Evolutionary conservation across 768 basidiomycete genomes (phyloP).

Genomic region (Suillus subluteus): DNA sequence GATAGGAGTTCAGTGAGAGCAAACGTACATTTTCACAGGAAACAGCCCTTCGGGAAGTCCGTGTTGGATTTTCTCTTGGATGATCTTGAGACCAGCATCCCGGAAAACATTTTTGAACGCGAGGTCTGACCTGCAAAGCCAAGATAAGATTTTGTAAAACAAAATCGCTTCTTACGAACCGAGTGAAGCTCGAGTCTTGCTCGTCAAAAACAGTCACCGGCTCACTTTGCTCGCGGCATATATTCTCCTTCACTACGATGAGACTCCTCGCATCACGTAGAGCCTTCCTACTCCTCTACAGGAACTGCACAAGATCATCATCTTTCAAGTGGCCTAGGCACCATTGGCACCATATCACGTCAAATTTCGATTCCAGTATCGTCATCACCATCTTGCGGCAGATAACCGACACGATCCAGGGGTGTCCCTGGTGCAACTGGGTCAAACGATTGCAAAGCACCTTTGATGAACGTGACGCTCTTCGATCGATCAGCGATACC

Average conservation of each 20-base stretch:
- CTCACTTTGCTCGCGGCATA: slow-evolving; percentile 67
- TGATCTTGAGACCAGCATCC: slow-evolving; percentile 70
- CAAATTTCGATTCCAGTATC: slow-evolving; percentile 69
- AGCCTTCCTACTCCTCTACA: slow-evolving; percentile 63
- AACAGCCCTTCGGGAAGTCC: slow-evolving; percentile 85
- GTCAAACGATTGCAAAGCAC: slow-evolving; percentile 81
- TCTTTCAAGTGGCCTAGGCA: slow-evolving; percentile 88
- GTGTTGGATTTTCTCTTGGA: slow-evolving; percentile 76
- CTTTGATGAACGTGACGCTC: slow-evolving; percentile 80
- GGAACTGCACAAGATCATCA: slow-evolving; percentile 75
- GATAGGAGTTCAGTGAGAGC: slow-evolving; percentile 14
- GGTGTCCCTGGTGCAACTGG: slow-evolving; percentile 53
- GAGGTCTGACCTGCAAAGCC: slow-evolving; percentile 66
- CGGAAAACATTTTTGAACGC: slow-evolving; percentile 81
- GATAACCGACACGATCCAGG: slow-evolving; percentile 70
- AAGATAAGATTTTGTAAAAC: slow-evolving; percentile 5
- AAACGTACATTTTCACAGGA: slow-evolving; percentile 80
- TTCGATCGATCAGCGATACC: slow-evolving; percentile 65
- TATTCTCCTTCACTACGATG: slow-evolving; percentile 92
- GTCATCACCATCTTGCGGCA: slow-evolving; percentile 51
- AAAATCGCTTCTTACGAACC: slow-evolving; percentile 47
- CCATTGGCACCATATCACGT: slow-evolving; percentile 98
- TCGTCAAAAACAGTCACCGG: slow-evolving; percentile 72
- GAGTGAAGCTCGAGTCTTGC: slow-evolving; percentile 87
- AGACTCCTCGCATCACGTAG: slow-evolving; percentile 52